These are phyloP conservation scores for Chrysoporthe austroafricana DNA, from an alignment of 2,329 filamentous ascomycete genomes.

Conservation along the genomic window DNA sequence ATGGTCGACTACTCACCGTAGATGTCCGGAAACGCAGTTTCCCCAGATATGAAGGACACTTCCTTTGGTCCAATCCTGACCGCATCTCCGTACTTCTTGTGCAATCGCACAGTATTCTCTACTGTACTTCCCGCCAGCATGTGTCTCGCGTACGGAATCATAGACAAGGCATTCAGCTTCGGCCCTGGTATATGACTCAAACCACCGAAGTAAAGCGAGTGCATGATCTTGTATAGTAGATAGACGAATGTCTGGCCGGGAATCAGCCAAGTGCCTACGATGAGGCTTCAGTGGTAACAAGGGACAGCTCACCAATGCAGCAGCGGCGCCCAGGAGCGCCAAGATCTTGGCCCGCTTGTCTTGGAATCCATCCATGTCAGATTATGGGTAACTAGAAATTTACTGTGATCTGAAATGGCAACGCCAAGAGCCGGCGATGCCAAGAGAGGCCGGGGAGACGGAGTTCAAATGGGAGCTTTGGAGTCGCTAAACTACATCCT, in stretches of 20 bases:
- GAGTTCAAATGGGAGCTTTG: not conserved
- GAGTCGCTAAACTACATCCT: not conserved
- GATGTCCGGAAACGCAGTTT: constrained; percentile 2
- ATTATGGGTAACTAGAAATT: not conserved
- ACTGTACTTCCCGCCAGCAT: not conserved
- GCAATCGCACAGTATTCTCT: not conserved
- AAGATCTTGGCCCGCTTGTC: not conserved
- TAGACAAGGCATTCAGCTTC: not conserved
- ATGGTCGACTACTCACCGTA: not conserved
- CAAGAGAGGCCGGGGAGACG: too few species aligned
- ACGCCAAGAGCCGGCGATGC: too few species aligned
- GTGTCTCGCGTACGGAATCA: not conserved
- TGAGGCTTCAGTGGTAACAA: not conserved
- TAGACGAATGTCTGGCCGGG: not conserved
- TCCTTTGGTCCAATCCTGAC: not conserved
- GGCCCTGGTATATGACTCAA: not conserved
- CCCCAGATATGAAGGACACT: not conserved
- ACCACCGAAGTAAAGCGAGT: not conserved
- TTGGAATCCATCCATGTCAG: not conserved
- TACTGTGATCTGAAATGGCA: not conserved
- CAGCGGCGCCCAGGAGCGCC: not conserved
- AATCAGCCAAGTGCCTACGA: not conserved
- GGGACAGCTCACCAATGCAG: not conserved
- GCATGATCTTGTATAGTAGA: not conserved
- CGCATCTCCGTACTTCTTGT: not conserved